Evolutionary conservation across 371 early-diverging fungal species (phyloP).

Genomic region (Apophysomyces variabilis): DNA sequence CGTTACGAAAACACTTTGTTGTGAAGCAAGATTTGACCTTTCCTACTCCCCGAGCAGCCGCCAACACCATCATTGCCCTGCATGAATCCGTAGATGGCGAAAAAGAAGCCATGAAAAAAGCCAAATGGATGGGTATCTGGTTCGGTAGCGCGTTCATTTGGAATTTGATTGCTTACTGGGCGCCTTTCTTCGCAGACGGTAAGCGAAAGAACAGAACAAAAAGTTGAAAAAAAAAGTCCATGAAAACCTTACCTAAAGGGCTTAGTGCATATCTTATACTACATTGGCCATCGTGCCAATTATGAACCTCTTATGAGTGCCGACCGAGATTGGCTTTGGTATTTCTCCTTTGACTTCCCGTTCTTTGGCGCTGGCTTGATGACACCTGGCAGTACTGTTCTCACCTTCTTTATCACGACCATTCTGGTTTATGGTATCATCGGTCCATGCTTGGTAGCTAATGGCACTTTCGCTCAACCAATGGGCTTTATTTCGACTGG

Average conservation of each 20-base stretch:
- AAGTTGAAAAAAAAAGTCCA: too few species aligned
- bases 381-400: conserved; percentile 60
- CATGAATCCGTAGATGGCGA: conserved; percentile 56
- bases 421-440: conserved; percentile 61
- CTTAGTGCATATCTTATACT: conserved; percentile 58
- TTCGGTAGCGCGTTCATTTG: conserved; percentile 52
- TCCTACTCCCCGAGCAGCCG: conserved; percentile 75
- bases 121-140: conserved; percentile 53
- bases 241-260: too few species aligned
- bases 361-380: conserved; percentile 76
- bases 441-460: conserved; percentile 44
- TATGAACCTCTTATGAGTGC: conserved; percentile 51
- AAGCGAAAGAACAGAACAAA: background rate
- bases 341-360: conserved; percentile 55
- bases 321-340: conserved; percentile 62
- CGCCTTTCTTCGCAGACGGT: conserved; percentile 56
- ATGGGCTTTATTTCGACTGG: conserved; percentile 41
- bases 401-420: conserved; percentile 60
- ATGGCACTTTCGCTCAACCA: conserved; percentile 41
- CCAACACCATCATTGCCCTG: conserved; percentile 66
- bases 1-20: conserved; percentile 71
- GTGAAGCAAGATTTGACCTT: conserved; percentile 72
- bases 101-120: conserved; percentile 42
- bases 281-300: conserved; percentile 56
- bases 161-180: conserved; percentile 54